Conservation (phyloP, 805 yeast species). For the Candida caryicola region DNA sequence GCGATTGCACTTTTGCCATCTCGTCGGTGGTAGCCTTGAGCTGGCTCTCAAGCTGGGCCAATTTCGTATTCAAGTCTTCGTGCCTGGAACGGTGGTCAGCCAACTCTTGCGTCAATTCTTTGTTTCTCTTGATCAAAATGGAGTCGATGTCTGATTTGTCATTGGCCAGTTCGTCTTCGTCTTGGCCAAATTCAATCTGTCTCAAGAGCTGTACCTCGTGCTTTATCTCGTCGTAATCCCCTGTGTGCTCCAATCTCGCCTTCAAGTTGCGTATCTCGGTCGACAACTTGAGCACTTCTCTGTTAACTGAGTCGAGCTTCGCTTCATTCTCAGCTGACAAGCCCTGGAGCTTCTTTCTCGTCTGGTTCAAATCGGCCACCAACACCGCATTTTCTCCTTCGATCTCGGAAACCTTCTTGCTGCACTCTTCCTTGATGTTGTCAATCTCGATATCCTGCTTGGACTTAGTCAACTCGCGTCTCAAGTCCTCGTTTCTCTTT, state of each 20-base stretch:
- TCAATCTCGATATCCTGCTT: constrained; percentile 47
- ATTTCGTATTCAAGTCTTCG: constrained; percentile 42
- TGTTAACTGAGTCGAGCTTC: constrained; percentile 35
- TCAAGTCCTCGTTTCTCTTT: constrained; percentile 70
- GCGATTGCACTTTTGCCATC: constrained; percentile 38
- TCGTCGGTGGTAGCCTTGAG: constrained; percentile 35
- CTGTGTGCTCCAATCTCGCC: constrained; percentile 46
- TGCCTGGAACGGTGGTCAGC: constrained; percentile 63
- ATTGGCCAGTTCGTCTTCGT: constrained; percentile 30
- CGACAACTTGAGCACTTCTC: constrained; percentile 48
- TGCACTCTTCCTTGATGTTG: constrained; percentile 38
- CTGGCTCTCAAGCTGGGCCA: constrained; percentile 39
- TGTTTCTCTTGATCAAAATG: constrained; percentile 67
- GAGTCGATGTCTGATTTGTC: constrained; percentile 45
- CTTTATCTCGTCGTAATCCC: constrained; percentile 79
- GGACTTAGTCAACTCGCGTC: constrained; percentile 58
- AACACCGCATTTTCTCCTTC: constrained; percentile 69
- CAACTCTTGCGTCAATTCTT: constrained; percentile 66
- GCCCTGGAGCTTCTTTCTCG: constrained; percentile 30
- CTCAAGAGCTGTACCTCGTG: constrained; percentile 69
- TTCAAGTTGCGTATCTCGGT: constrained; percentile 52
- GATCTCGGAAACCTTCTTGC: constrained; percentile 49
- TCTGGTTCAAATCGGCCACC: constrained; percentile 55
- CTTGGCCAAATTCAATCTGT: constrained; percentile 70
- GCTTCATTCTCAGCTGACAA: constrained; percentile 24